A percentile compares a stretch with the other conserved stretches of the same genome.
These are phyloP conservation scores for Acanthamoeba healyi DNA, from an alignment of 208 protist species.

Conservation along the genomic window DNA sequence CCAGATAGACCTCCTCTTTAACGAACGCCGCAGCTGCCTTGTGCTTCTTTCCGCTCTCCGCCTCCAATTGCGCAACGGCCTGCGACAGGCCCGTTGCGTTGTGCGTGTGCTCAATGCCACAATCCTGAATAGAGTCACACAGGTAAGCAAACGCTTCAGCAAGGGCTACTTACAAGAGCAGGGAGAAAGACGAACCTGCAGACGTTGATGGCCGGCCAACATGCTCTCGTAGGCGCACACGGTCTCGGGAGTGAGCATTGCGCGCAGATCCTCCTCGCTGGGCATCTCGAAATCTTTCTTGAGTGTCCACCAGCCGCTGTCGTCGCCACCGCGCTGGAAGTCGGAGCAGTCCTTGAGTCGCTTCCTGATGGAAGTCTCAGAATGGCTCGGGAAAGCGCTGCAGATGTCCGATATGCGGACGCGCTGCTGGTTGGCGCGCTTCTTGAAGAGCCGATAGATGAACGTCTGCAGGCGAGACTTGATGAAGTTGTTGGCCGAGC, in stretches of 20 bases:
- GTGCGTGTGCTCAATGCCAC: conserved; percentile 83
- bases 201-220: conserved; percentile 76
- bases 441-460: conserved; percentile 82
- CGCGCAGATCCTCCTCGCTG: conserved; percentile 82
- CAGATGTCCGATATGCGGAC: conserved; percentile 80
- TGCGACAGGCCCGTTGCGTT: not conserved
- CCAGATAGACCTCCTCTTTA: conserved; percentile 81
- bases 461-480: conserved; percentile 81
- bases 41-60: not conserved
- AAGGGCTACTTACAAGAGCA: too few species aligned
- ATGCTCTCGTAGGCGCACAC: conserved; percentile 84
- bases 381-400: conserved; percentile 78
- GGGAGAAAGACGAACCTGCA: too few species aligned
- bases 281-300: conserved; percentile 82
- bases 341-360: conserved; percentile 84
- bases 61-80: not conserved
- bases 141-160: too few species aligned
- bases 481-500: conserved; percentile 78
- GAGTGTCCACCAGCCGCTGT: conserved; percentile 84
- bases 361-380: conserved; percentile 84
- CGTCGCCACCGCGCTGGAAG: conserved; percentile 85
- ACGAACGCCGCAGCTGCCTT: conserved; percentile 48
- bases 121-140: too few species aligned
- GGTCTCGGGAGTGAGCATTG: conserved; percentile 81
- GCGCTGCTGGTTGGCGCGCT: conserved; percentile 72